Evolutionary conservation across 495 filamentous ascomycete species (phyloP), one percentile per base, ranked within the genome.

Genomic region (Xylaria telfairii): DNA sequence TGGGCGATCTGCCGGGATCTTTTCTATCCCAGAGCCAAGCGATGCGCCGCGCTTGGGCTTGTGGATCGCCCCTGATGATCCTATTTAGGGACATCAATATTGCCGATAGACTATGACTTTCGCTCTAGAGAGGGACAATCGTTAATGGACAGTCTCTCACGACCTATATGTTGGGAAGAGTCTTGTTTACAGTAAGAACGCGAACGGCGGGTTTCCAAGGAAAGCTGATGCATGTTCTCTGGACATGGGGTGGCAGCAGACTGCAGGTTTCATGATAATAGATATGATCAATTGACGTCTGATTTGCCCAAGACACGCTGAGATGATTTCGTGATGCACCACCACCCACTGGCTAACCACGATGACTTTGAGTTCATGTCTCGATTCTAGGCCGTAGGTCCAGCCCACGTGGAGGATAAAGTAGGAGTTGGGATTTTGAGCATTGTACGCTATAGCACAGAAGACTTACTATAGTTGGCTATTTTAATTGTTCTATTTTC

Each of bases 201-300:
- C 15, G 51, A 62, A 44, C 37, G 61, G 51, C 49, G 28, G 28
- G 46, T 34, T 63, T 65, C 32, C 32, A 59, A 42, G 39, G 39
- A n/a, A 49, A 64, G 59, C 15, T 37, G 21, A 24, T 61, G 8
- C 34, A 30, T 46, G 65, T 8, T 68, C 53, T 46, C 57, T 28
- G 59, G 53, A 53, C 67, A 62, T 8, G 57, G 62, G 21, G 63
- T 70, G 62, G 39, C 24, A 61, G 47, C 37, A 15, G 26, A 59
- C 28, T 17, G 41, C 34, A n/a, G 26, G 19, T 56, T 66, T 54
- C 30, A 62, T 51, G 63, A 67, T 71, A 71, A 71, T 71, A 71
- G 69, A 71, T 67, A 41, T 71, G 46, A 67, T 54, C 44, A 67
- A 71, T 71, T 66, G 54, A 67, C 32, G 17, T 65, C 24, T 59